phyloP scores from a whole-genome alignment of 257 asterid species.

The Lithospermum erythrorhizon region DNA sequence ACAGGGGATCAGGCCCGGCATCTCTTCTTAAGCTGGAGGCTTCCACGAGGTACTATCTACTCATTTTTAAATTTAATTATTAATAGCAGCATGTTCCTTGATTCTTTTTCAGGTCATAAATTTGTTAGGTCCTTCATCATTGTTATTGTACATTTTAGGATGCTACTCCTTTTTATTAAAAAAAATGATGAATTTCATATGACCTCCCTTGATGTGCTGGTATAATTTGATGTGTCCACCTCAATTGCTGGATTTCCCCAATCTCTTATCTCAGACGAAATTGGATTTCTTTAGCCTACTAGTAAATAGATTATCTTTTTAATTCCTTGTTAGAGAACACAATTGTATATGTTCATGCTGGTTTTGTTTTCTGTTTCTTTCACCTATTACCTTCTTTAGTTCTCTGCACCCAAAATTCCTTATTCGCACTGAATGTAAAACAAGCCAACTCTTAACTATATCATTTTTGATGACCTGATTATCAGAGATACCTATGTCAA shows the following conservation, averaged over 20 bases:
- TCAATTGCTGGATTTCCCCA: not conserved
- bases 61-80: not conserved
- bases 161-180: too few species aligned
- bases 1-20: constrained; percentile 88
- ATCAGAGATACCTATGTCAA: not conserved
- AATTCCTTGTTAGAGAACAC: not conserved
- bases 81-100: not conserved
- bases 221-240: not conserved
- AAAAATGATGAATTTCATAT: not conserved
- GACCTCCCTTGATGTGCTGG: not conserved
- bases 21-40: constrained; percentile 93
- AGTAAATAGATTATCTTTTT: too few species aligned
- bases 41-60: constrained; percentile 61
- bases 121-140: not conserved
- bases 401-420: not conserved
- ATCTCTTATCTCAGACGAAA: too few species aligned
- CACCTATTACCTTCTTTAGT: not conserved
- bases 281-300: too few species aligned
- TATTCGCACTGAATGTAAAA: not conserved
- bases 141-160: too few species aligned
- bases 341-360: not conserved
- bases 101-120: not conserved
- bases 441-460: not conserved
- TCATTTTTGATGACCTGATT: not conserved
- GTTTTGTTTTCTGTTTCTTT: not conserved